phyloP scores from a whole-genome alignment of 805 yeast genomes.

The Zygoascus flipseniorum region DNA sequence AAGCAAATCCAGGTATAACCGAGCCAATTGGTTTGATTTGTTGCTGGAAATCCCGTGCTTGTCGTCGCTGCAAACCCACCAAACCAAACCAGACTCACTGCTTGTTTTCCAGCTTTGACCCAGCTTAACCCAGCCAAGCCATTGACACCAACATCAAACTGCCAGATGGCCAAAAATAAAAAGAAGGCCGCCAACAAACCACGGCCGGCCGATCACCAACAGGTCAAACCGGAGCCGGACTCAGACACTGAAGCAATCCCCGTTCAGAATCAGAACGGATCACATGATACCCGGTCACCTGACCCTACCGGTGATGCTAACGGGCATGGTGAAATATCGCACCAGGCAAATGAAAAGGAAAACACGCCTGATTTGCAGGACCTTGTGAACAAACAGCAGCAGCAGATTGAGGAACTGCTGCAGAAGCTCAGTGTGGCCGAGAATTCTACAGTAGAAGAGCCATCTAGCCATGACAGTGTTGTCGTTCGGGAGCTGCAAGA shows the following conservation, averaged over 20 bases:
- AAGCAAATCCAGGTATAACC: too few relatives aligned
- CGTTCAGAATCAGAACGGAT: not conserved
- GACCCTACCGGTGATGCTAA: not conserved
- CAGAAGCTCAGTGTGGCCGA: not conserved
- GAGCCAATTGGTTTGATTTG: not conserved
- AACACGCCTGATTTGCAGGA: not conserved
- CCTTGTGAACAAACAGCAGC: conserved; percentile 4
- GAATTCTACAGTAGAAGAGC: not conserved
- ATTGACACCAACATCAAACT: not conserved
- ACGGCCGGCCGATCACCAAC: not conserved
- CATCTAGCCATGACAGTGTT: not conserved
- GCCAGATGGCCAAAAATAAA: conserved; percentile 7
- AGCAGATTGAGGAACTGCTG: conserved; percentile 5
- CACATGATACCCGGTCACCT: not conserved
- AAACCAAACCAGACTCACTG: too few relatives aligned
- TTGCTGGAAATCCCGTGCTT: not conserved
- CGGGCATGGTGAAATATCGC: not conserved
- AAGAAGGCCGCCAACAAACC: conserved; percentile 5
- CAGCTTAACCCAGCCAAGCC: not conserved
- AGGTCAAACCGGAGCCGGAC: too few relatives aligned
- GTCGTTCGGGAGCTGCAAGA: conserved; percentile 43
- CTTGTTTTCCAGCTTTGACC: too few relatives aligned
- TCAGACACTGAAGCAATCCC: too few relatives aligned
- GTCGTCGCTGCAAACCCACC: too few relatives aligned
- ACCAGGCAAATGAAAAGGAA: not conserved